Base-by-base conservation (phyloP, 2,329 filamentous ascomycete species). In the Anthostomella pinea region DNA sequence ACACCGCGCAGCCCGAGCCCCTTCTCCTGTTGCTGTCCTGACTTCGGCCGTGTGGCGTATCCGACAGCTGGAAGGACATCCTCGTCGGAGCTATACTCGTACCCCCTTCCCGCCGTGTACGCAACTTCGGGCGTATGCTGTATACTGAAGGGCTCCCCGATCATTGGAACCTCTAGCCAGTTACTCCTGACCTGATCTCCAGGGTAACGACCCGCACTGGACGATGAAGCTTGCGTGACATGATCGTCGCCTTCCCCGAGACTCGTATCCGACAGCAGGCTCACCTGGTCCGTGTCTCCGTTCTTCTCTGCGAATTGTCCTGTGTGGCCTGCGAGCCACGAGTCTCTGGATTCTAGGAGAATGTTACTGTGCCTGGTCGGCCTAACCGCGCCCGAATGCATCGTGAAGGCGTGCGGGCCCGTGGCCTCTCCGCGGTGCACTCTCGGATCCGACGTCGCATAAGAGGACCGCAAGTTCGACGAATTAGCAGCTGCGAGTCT, bases 81-180 rank as follows among this genome's bases (percentile, higher is more conserved):
- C 7, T 52, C 49, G 13, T 52, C 51, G 8, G 53, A 53, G 16
- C 45, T 38, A 16, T 50, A 44, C 8, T 54, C 48, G 24, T 53
- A 49, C 25, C 32, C 52, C n/a, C 43, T 37, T 3, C 28, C 34
- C 16, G 37, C 29, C 5, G 31, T 45, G 23, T 61, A 61, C 1
- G 56, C 57, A 27, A 54, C 41, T 16, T 58, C 57, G 6, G 58
- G 58, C 11, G 56, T 60, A 7, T 43, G 45, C 21, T 60, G 58
- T 45, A 60, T 57, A 33, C 58, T 61, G 20, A 52, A 58, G 2
- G 56, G 52, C 38, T 53, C 54, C 16, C 45, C 19, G 10, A 40
- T 30, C 8, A 27, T 39, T 3, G 56, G 56, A 11, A 57, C 44
- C 9, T 52, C 42, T 3, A 58, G 29, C 3, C n/a, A 24, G n/a